phyloP scores from a whole-genome alignment of 345 rosid species.

The Salix exigua region DNA sequence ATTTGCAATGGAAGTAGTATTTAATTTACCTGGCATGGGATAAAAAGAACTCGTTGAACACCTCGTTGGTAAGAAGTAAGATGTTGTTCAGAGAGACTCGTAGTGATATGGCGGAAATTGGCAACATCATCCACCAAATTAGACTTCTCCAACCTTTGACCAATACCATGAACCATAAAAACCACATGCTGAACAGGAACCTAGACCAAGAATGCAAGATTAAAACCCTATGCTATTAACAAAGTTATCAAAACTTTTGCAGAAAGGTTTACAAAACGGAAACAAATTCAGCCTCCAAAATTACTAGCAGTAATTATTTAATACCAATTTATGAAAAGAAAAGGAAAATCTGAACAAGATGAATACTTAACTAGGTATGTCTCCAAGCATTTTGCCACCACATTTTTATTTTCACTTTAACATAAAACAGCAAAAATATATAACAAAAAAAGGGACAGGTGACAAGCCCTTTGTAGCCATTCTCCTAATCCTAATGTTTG shows the following conservation, averaged over 20 bases:
- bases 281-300: background rate
- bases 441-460: background rate
- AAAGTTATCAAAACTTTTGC: background rate
- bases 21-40: slow-evolving; percentile 85
- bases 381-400: background rate
- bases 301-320: background rate
- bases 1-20: background rate
- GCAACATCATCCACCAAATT: slow-evolving; percentile 94
- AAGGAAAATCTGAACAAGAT: background rate
- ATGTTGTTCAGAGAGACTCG: slow-evolving; percentile 69
- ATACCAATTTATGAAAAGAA: background rate
- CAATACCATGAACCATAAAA: slow-evolving; percentile 98
- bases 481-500: background rate
- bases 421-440: background rate
- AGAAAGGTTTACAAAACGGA: background rate
- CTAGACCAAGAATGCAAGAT: slow-evolving; percentile 41
- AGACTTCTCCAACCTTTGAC: slow-evolving; percentile 96
- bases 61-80: slow-evolving; percentile 65
- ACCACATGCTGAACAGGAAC: slow-evolving; percentile 95
- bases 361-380: background rate
- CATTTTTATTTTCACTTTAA: background rate
- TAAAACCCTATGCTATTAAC: background rate
- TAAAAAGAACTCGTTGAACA: slow-evolving; percentile 81
- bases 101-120: slow-evolving; percentile 79
- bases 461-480: background rate